Base-by-base conservation (phyloP, 139 green algal species). In the Coelastrella sp. region DNA sequence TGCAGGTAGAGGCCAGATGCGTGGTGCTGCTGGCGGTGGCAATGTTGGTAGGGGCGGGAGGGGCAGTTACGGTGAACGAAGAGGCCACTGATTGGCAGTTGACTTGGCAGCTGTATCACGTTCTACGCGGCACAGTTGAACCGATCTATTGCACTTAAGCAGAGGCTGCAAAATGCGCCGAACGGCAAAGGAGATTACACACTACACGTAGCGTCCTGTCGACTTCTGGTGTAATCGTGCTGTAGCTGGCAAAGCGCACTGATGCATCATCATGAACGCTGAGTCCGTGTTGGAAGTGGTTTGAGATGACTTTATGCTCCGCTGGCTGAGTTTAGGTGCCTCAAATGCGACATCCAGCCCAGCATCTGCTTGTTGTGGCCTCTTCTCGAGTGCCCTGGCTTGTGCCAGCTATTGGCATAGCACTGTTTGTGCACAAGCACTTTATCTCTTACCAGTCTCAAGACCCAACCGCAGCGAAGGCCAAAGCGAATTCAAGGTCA, bases 401-500 rank as follows among this genome's bases (percentile, higher is more conserved):
- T 66, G 8, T 88, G 19, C 83, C 83, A 17, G 68, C 54, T 3
- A 13, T 88, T 10, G 83, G 54, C 4, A 11, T 88, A 14, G 83
- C 68, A 23, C 7, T 88, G 7, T 80, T 88, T 73, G 68, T 88
- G 17, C 68, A 88, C 64, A 80, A 14, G 14, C 83, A 88, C 47
- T 80, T 87, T n/a, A 54, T 88, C 59, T 58, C 32, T 4, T 68
- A 57, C 54, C 22, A 71, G 13, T 16, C 66, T 8, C 82, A 88
- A 20, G 20, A 0, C 32, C 13, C 83, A 73, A 32, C 66, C 7
- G 66, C 66, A 58, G 58, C 68, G 66, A 76, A 22, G 19, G 54
- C 83, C 68, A 68, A 22, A 16, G 17, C 54, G 0, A 57, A 54
- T 14, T 20, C 19, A 32, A 23, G 7, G 59, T 54, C 80, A 73